Evolutionary conservation across 495 filamentous ascomycete species (phyloP).

Genomic region (Saxispiralis lemnorum): DNA sequence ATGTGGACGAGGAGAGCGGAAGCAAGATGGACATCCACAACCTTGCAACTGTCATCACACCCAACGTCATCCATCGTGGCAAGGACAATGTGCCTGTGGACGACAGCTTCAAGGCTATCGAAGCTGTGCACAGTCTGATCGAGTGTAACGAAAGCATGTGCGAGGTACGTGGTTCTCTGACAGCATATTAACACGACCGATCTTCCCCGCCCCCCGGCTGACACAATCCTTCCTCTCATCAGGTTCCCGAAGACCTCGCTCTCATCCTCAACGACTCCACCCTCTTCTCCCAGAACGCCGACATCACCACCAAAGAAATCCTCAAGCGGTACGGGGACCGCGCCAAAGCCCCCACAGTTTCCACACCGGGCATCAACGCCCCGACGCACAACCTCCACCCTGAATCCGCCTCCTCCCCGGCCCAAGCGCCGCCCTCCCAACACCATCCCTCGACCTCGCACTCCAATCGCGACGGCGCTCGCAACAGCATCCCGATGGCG

Average conservation of each 20-base stretch:
- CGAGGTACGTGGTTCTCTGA: constrained; percentile 45
- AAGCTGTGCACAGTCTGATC: constrained; percentile 76
- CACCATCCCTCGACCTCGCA: background rate
- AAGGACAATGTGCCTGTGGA: constrained; percentile 52
- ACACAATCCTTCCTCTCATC: background rate
- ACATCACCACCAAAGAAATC: constrained; percentile 94
- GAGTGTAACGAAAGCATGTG: constrained; percentile 91
- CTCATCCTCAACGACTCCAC: constrained; percentile 65
- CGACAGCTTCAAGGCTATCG: constrained; percentile 77
- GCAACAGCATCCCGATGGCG: background rate
- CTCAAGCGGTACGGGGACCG: constrained; percentile 29
- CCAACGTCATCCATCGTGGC: constrained; percentile 76
- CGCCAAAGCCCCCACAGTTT: constrained; percentile 11
- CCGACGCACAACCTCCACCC: background rate
- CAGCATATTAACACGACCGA: too few species aligned
- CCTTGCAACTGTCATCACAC: constrained; percentile 91
- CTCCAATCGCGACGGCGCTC: too few species aligned
- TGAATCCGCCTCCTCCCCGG: constrained; percentile 4
- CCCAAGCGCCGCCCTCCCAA: background rate
- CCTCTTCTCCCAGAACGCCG: constrained; percentile 61
- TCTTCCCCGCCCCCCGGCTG: background rate
- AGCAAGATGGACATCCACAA: constrained; percentile 99
- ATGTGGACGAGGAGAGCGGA: constrained; percentile 79
- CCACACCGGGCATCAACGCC: constrained; percentile 2
- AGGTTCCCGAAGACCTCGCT: constrained; percentile 88